Conservation (phyloP, 2,329 filamentous ascomycete species). For the Emericellopsis atlantica region DNA sequence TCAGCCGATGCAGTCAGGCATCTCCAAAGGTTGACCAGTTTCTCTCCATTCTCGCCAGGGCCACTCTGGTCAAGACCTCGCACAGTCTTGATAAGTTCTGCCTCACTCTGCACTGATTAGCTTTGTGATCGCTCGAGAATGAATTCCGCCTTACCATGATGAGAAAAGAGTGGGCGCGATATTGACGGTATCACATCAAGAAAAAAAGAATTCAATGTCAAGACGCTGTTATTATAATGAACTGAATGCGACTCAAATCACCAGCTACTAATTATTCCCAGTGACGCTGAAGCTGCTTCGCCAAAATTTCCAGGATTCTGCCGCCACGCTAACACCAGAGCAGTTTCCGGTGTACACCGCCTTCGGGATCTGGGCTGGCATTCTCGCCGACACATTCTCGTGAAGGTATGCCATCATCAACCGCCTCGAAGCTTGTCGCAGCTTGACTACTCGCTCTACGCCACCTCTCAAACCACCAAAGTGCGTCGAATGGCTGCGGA, state of each 20-base stretch:
- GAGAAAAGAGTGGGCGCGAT: background rate
- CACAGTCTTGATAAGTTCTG: constrained; percentile 36
- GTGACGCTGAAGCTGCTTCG: constrained; percentile 3
- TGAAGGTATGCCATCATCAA: constrained; percentile 19
- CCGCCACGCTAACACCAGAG: constrained; percentile 15
- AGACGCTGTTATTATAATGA: too few species aligned
- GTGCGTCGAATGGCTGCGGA: constrained; percentile 5
- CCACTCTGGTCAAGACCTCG: constrained; percentile 41
- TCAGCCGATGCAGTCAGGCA: constrained; percentile 28
- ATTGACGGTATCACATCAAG: background rate
- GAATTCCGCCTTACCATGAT: background rate
- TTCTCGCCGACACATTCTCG: constrained; percentile 23
- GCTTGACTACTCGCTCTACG: constrained; percentile 12
- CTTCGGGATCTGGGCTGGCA: constrained; percentile 20
- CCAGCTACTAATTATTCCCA: background rate
- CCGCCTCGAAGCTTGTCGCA: constrained; percentile 15
- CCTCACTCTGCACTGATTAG: constrained; percentile 14
- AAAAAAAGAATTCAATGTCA: too few species aligned
- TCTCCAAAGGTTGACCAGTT: constrained; percentile 35
- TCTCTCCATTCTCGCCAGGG: constrained; percentile 28
- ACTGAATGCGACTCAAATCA: too few species aligned
- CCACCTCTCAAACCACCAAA: constrained; percentile 8
- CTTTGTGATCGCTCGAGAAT: background rate
- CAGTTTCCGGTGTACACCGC: constrained; percentile 24
- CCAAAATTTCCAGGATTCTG: constrained; percentile 35